Evolutionary conservation across 495 filamentous ascomycete genomes (phyloP).

Genomic region (Hyaloscypha finlandica): DNA sequence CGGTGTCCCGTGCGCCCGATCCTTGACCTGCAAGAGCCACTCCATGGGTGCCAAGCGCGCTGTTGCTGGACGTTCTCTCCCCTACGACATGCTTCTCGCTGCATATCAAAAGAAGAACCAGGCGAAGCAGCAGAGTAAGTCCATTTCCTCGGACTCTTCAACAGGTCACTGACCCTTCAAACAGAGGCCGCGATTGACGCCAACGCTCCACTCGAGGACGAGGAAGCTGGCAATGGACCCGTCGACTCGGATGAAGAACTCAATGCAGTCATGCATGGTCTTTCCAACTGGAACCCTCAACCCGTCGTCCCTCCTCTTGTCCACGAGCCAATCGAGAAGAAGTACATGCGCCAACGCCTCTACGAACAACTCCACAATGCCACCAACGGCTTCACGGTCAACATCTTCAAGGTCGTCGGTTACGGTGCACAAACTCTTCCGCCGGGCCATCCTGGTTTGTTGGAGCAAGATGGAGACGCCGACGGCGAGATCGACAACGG

Average conservation of each 20-base stretch:
- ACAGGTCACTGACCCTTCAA: slow-evolving; percentile 15
- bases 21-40: slow-evolving; percentile 94
- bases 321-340: slow-evolving; percentile 66
- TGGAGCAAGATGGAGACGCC: slow-evolving; percentile 20
- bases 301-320: slow-evolving; percentile 68
- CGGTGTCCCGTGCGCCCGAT: slow-evolving; percentile 86
- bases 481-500: slow-evolving; percentile 12
- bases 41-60: slow-evolving; percentile 94
- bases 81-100: slow-evolving; percentile 91
- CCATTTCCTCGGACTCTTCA: slow-evolving; percentile 6
- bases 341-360: slow-evolving; percentile 82
- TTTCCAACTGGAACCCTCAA: slow-evolving; percentile 71
- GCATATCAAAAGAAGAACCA: slow-evolving; percentile 99
- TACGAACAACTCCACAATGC: slow-evolving; percentile 87
- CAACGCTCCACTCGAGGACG: slow-evolving; percentile 87
- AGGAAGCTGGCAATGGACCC: slow-evolving; percentile 68
- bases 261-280: slow-evolving; percentile 80
- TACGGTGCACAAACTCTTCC: slow-evolving; percentile 45
- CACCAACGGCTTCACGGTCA: slow-evolving; percentile 55
- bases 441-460: slow-evolving; percentile 40
- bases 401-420: slow-evolving; percentile 47
- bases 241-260: slow-evolving; percentile 95
- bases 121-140: slow-evolving; percentile 88
- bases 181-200: slow-evolving; percentile 90
- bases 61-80: slow-evolving; percentile 85